Evolutionary conservation across 495 filamentous ascomycete genomes (phyloP), one percentile per base, ranked within the genome.

Genomic region (Penicillium subrubescens): DNA sequence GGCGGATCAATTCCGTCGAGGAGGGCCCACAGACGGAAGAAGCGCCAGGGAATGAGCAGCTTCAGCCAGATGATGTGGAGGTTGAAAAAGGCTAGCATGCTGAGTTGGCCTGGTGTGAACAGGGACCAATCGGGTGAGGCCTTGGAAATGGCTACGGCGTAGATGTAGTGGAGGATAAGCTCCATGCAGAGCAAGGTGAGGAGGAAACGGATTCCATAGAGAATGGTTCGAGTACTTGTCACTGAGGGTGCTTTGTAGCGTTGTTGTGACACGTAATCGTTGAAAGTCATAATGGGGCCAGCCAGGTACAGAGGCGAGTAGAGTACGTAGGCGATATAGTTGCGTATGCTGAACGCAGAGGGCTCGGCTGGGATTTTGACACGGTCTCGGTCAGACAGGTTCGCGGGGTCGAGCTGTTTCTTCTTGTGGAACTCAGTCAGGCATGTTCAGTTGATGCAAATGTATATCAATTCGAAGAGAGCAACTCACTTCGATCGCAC

Each of bases 1-100:
- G 95, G 94, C 0, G 95, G 93, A 73, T 99, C 95, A 69, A 98
- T 86, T 65, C 90, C 90, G 73, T 99, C 95, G 44, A 92, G 71
- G 2, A 98, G 84, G 0, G 91, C 81, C 95, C 95, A 99, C 23
- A 99, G 86, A 7, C 95, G 92, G 86, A 99, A 99, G 78, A 98
- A 90, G 8, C 95, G 91, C 93, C 93, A 99, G 14, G 94, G 96
- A 5, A 98, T 85, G 0, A 99, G 87, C 0, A 99, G 89, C 74
- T 99, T 99, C 52, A 99, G 86, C 95, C 95, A 99, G 76, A 99
- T 93, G 75, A 97, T 87, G 81, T 97, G 91, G 23, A 99, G 88
- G 78, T 96, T 97, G 84, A 99, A 97, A 83, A 89, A 97, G 62
- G 90, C 94, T 11, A 99, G 87, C 81, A 98, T 89, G 73, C 87